These are phyloP conservation scores for Leishmania mexicana DNA, from an alignment of 208 protist genomes.

Conservation along the genomic window DNA sequence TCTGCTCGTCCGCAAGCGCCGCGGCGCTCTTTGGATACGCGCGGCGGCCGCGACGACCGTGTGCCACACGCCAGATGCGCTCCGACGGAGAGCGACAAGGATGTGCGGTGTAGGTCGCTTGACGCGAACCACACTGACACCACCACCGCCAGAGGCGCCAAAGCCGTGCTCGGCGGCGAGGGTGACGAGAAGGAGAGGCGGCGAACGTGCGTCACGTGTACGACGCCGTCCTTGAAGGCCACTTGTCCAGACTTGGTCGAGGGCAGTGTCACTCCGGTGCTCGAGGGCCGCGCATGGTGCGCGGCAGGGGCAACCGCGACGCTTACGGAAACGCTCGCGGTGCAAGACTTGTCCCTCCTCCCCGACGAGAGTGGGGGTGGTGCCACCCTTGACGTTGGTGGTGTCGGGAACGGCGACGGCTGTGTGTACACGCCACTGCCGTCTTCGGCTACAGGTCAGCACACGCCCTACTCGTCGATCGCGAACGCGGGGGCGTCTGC, in stretches of 20 bases:
- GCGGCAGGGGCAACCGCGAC: background rate
- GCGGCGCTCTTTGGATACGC: background rate
- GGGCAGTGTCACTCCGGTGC: background rate
- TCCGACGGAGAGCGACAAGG: background rate
- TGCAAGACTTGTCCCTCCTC: conserved; percentile 40
- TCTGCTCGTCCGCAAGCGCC: conserved; percentile 6
- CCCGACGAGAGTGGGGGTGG: conserved; percentile 10
- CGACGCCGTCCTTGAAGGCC: conserved; percentile 12
- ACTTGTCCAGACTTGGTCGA: background rate
- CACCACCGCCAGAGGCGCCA: background rate
- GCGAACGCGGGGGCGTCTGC: background rate
- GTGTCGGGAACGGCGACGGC: background rate
- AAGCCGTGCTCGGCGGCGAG: background rate
- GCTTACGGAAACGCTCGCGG: conserved; percentile 31
- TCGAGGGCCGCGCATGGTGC: background rate
- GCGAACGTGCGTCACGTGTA: background rate
- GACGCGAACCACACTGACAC: background rate
- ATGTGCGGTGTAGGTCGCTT: conserved; percentile 3
- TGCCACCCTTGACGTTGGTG: background rate
- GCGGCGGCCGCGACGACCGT: background rate
- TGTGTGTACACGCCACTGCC: background rate
- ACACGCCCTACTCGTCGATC: background rate
- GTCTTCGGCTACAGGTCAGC: background rate
- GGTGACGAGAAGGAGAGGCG: background rate
- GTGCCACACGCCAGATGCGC: background rate